A percentile compares a stretch with the other conserved stretches of the same genome.
These are phyloP conservation scores for Oemleria cerasiformis DNA, from an alignment of 306 rosid genomes.

Conservation along the genomic window DNA sequence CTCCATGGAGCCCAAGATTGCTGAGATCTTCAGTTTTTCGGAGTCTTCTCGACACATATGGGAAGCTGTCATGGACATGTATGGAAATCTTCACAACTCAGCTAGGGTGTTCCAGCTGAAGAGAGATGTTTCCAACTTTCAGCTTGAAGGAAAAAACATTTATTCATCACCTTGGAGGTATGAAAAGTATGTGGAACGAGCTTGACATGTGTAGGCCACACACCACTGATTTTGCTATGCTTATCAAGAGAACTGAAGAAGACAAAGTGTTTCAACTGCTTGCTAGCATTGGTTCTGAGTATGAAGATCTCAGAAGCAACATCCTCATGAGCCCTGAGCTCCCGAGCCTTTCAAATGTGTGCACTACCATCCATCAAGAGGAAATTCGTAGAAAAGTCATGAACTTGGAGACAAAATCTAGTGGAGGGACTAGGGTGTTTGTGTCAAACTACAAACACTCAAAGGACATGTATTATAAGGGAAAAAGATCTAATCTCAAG, in stretches of 20 bases:
- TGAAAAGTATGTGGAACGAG: not conserved
- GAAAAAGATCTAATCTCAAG: too few species aligned
- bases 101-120: not conserved
- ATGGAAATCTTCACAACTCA: not conserved
- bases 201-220: too few species aligned
- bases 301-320: too few species aligned
- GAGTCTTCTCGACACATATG: not conserved
- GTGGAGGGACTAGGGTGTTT: not conserved
- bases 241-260: not conserved
- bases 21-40: not conserved
- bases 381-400: too few species aligned
- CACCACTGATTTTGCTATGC: too few species aligned
- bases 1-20: not conserved
- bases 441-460: too few species aligned
- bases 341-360: not conserved
- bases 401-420: not conserved
- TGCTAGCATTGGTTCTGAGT: not conserved
- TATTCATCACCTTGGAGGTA: not conserved
- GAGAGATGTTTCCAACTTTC: not conserved
- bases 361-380: not conserved
- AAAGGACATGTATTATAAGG: too few species aligned
- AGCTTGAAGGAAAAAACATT: not conserved
- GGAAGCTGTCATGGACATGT: not conserved
- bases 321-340: not conserved
- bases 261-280: not conserved